Evolutionary conservation across 2,329 filamentous ascomycete species (phyloP).

Genomic region (Penicillium sumatraense): DNA sequence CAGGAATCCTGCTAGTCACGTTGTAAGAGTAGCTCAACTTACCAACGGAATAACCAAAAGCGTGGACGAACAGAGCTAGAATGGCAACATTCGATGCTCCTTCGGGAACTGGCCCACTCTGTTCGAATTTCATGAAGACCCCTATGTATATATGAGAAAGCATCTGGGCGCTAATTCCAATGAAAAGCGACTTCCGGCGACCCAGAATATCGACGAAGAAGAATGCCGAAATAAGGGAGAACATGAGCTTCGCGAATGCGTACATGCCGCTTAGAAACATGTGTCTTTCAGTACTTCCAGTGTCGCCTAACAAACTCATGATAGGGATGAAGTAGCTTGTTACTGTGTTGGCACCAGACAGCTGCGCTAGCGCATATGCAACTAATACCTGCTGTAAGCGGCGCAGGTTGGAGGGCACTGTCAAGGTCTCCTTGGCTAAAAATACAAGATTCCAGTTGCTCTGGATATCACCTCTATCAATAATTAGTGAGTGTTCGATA

Average conservation of each 20-base stretch:
- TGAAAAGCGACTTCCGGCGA: constrained; percentile 43
- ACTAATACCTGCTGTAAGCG: constrained; percentile 43
- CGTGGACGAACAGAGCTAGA: constrained; percentile 50
- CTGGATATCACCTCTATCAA: constrained; percentile 36
- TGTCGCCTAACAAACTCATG: constrained; percentile 43
- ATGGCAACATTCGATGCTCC: constrained; percentile 43
- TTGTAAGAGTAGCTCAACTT: too few species aligned
- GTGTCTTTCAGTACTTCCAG: constrained; percentile 29
- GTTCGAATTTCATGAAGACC: constrained; percentile 43
- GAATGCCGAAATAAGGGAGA: constrained; percentile 46
- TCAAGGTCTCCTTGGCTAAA: constrained; percentile 42
- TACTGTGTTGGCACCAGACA: constrained; percentile 51
- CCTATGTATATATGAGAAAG: constrained; percentile 49
- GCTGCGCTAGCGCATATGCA: constrained; percentile 45
- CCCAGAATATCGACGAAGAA: constrained; percentile 52
- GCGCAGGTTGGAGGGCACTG: constrained; percentile 42
- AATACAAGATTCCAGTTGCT: constrained; percentile 43
- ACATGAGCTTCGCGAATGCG: constrained; percentile 48
- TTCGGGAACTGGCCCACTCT: constrained; percentile 27
- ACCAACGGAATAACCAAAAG: constrained; percentile 49
- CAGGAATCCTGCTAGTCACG: too few species aligned
- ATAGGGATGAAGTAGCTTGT: constrained; percentile 51
- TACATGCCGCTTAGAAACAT: constrained; percentile 51
- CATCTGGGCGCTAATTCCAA: constrained; percentile 43
- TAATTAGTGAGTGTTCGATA: not conserved